Percentiles rank a stretch among this genome's conserved stretches.
phyloP scores from a whole-genome alignment of 352 stramenopile genomes.

The Salisapilia sapeloensis region DNA sequence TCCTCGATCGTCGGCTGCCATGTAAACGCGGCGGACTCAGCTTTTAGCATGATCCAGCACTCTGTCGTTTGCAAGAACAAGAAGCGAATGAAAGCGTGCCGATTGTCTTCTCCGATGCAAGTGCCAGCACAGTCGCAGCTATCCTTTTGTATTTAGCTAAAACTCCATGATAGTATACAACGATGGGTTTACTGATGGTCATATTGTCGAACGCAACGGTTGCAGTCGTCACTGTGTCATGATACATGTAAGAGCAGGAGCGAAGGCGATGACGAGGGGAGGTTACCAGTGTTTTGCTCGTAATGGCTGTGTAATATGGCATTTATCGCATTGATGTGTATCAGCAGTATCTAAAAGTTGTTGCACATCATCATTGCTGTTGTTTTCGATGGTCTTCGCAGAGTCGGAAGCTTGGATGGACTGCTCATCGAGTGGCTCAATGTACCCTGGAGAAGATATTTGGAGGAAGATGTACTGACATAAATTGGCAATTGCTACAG shows the following conservation, averaged over 20 bases:
- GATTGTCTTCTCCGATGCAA: conserved; percentile 56
- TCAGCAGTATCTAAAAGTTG: not conserved
- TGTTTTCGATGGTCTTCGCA: not conserved
- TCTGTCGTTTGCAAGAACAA: conserved; percentile 42
- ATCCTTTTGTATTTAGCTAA: no score
- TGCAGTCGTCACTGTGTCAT: conserved; percentile 42
- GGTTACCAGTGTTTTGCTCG: conserved; percentile 55
- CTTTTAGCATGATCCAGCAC: conserved; percentile 19
- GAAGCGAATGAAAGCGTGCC: conserved; percentile 44
- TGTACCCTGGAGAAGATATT: conserved; percentile 37
- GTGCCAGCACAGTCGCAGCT: conserved; percentile 68
- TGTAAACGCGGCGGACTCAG: conserved; percentile 29
- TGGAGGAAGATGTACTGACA: conserved; percentile 34
- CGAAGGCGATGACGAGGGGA: not conserved
- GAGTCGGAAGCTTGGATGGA: conserved; percentile 6
- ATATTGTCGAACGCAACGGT: conserved; percentile 54
- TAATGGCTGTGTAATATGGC: conserved; percentile 39
- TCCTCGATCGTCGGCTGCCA: conserved; percentile 37
- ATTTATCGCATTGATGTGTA: conserved; percentile 38
- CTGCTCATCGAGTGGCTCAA: conserved; percentile 4
- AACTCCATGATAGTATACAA: conserved; percentile 1
- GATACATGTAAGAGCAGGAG: conserved; percentile 1
- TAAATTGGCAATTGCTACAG: conserved; percentile 19
- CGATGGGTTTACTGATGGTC: conserved; percentile 47
- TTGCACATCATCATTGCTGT: not conserved